Percentiles rank a stretch among this genome's conserved stretches.
phyloP scores from a whole-genome alignment of 2,329 filamentous ascomycete species.

The Chaetomiaceae sp. region DNA sequence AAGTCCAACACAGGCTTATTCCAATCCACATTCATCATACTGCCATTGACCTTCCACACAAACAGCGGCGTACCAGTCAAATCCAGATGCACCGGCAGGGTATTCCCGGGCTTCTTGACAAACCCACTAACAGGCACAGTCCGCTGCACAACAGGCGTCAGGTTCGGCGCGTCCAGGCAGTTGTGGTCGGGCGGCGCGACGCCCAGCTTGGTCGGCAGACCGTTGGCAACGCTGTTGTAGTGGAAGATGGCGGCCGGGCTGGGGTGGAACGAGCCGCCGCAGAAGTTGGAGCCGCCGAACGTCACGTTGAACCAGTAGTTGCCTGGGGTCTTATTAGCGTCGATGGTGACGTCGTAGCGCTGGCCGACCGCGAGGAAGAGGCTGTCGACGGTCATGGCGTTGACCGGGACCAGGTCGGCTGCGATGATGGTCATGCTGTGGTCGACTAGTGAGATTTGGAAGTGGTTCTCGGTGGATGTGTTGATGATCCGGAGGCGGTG shows the following conservation, averaged over 20 bases:
- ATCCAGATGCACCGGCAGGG: slow-evolving; percentile 21
- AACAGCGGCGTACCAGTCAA: slow-evolving; percentile 22
- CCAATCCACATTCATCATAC: slow-evolving; percentile 33
- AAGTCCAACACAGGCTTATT: slow-evolving; percentile 34
- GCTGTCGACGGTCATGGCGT: slow-evolving; percentile 44
- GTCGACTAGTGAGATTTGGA: slow-evolving; percentile 46
- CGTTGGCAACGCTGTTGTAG: slow-evolving; percentile 24
- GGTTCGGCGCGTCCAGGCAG: slow-evolving; percentile 23
- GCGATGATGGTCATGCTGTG: slow-evolving; percentile 49
- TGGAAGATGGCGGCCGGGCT: slow-evolving; percentile 30
- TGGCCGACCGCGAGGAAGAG: slow-evolving; percentile 47
- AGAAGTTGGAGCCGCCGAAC: slow-evolving; percentile 26
- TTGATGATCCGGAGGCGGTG: slow-evolving; percentile 49
- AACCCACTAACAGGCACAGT: slow-evolving; percentile 20
- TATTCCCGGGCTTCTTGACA: slow-evolving; percentile 21
- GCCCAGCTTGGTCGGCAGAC: slow-evolving; percentile 25
- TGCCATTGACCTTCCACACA: slow-evolving; percentile 29
- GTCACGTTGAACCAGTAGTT: slow-evolving; percentile 43
- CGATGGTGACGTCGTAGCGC: slow-evolving; percentile 43
- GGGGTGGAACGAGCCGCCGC: slow-evolving; percentile 26
- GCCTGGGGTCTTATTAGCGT: slow-evolving; percentile 32
- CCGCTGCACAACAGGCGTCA: slow-evolving; percentile 28
- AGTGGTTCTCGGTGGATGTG: slow-evolving; percentile 44
- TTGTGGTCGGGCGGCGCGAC: slow-evolving; percentile 19
- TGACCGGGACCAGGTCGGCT: slow-evolving; percentile 47